Evolutionary conservation across 2,329 filamentous ascomycete genomes (phyloP).

Genomic region (Botryotinia narcissicola): DNA sequence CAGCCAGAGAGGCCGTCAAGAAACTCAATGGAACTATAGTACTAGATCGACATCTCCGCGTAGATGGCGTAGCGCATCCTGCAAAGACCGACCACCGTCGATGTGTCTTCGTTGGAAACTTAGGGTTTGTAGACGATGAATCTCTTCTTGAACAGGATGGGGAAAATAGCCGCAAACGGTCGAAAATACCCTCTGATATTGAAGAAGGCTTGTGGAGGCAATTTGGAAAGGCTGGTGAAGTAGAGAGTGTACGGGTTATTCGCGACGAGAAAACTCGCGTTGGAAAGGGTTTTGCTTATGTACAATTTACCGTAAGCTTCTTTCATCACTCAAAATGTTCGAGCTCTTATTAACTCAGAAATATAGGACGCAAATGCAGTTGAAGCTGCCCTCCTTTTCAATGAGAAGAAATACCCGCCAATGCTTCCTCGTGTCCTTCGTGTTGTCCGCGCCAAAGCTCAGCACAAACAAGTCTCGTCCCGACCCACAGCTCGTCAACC

Average conservation of each 20-base stretch:
- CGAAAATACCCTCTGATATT: conserved; percentile 74
- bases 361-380: conserved; percentile 75
- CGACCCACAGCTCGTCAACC: conserved; percentile 37
- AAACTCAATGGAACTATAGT: conserved; percentile 81
- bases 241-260: conserved; percentile 91
- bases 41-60: conserved; percentile 83
- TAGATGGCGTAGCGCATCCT: conserved; percentile 88
- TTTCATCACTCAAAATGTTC: not conserved
- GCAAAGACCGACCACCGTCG: conserved; percentile 77
- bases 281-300: conserved; percentile 95
- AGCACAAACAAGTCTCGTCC: conserved; percentile 41
- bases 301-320: conserved; percentile 74
- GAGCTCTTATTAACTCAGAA: conserved; percentile 22
- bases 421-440: conserved; percentile 87
- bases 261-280: conserved; percentile 87
- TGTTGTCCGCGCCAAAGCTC: conserved; percentile 68
- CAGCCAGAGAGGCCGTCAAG: conserved; percentile 72
- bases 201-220: conserved; percentile 91
- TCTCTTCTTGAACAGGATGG: conserved; percentile 64
- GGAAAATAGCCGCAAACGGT: conserved; percentile 68
- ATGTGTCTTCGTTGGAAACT: conserved; percentile 94
- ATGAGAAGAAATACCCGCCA: conserved; percentile 90
- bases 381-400: conserved; percentile 81
- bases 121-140: conserved; percentile 95
- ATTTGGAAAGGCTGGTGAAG: conserved; percentile 72